phyloP scores from a whole-genome alignment of 768 basidiomycete genomes.

The Tephrocybe sp. region DNA sequence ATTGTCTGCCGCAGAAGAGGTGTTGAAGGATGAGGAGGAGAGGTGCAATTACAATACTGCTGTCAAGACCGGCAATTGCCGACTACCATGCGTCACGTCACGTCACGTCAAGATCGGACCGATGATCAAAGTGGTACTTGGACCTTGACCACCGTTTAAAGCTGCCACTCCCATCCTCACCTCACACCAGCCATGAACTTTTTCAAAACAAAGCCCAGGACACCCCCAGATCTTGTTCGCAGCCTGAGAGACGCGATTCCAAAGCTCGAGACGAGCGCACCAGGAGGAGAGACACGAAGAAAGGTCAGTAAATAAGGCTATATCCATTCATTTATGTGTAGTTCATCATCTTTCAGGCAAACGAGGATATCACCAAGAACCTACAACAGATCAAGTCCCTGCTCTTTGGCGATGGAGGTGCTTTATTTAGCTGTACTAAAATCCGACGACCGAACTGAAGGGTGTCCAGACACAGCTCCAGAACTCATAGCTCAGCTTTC shows the following conservation, averaged over 20 bases:
- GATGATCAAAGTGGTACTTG: background rate
- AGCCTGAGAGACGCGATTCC: constrained; percentile 77
- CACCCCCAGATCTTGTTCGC: constrained; percentile 84
- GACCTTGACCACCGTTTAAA: background rate
- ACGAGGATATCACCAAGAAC: constrained; percentile 87
- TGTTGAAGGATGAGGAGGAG: too few relatives aligned
- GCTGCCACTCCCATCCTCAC: background rate
- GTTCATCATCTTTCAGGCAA: constrained; percentile 50
- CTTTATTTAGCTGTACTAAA: constrained; percentile 18
- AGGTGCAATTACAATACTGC: too few relatives aligned
- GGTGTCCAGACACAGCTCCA: constrained; percentile 66
- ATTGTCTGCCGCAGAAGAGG: too few relatives aligned
- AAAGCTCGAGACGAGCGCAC: constrained; percentile 69
- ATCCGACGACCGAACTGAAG: constrained; percentile 1
- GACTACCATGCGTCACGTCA: too few relatives aligned
- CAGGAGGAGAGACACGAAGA: constrained; percentile 72
- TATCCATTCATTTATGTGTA: background rate
- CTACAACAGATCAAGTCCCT: constrained; percentile 87
- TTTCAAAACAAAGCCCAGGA: constrained; percentile 88
- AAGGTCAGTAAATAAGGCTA: constrained; percentile 56
- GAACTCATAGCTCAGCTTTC: constrained; percentile 93
- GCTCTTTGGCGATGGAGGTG: constrained; percentile 86
- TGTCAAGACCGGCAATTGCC: too few relatives aligned
- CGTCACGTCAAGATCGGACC: too few relatives aligned
- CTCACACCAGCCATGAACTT: constrained; percentile 70